Conservation (phyloP, 2,329 filamentous ascomycete genomes). For the Alternaria viburni region DNA sequence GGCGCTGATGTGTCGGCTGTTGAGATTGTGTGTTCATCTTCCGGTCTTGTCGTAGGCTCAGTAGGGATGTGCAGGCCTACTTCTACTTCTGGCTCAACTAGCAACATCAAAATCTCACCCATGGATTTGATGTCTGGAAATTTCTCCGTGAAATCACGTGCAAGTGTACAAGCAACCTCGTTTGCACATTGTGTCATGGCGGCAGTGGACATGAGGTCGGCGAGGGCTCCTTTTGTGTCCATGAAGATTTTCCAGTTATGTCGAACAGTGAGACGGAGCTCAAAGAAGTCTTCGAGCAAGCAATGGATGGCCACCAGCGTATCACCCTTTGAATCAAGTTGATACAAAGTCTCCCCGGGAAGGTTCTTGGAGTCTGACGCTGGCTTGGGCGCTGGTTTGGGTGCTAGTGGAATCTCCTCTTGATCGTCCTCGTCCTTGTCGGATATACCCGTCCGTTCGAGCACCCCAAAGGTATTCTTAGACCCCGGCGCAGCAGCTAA, state of each 20-base stretch:
- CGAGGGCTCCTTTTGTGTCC: background rate
- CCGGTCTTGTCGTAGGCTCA: background rate
- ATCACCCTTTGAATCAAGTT: background rate
- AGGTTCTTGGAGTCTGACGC: background rate
- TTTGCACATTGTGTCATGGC: background rate
- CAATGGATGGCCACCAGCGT: background rate
- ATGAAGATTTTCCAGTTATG: background rate
- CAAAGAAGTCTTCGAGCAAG: background rate
- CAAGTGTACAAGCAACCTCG: background rate
- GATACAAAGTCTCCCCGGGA: background rate
- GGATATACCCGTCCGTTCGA: background rate
- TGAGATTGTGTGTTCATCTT: background rate
- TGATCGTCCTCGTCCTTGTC: background rate
- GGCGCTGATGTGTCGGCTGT: background rate
- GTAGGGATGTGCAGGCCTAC: background rate
- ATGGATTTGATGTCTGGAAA: background rate
- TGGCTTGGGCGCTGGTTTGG: background rate
- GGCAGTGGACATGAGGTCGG: background rate
- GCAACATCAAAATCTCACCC: background rate
- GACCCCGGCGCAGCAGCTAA: background rate
- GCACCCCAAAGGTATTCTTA: background rate
- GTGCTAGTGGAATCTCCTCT: background rate
- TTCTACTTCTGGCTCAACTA: background rate
- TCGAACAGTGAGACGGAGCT: background rate
- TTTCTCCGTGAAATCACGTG: background rate